These are phyloP conservation scores for Dendrobium catenatum DNA, from an alignment of 106 monocot species.

Conservation along the genomic window DNA sequence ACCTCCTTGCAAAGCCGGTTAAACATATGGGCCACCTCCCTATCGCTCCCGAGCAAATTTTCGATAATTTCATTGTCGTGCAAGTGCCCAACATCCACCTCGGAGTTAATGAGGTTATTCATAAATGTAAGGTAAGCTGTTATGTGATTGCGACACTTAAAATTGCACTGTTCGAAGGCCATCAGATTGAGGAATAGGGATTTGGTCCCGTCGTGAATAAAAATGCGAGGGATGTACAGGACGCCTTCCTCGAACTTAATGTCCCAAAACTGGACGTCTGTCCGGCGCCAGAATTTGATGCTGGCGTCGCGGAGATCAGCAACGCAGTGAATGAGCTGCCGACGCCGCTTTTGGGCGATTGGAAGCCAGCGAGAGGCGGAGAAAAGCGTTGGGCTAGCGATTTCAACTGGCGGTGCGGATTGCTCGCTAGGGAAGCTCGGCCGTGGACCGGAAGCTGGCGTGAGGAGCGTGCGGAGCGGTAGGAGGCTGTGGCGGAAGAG, in stretches of 20 bases:
- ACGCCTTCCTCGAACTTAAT: no score
- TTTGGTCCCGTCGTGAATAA: no score
- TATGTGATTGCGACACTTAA: conserved; percentile 42
- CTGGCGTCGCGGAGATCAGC: no score
- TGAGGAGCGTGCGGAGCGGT: conserved; percentile 20
- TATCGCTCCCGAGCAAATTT: no score
- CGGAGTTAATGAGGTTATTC: conserved; percentile 73
- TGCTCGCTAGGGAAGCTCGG: conserved; percentile 7
- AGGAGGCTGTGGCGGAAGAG: conserved; percentile 63
- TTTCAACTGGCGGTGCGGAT: neutral
- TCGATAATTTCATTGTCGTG: conserved; percentile 46
- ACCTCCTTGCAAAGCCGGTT: conserved; percentile 56
- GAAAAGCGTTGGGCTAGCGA: conserved; percentile 37
- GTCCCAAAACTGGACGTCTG: no score
- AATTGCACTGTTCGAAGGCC: conserved; percentile 80
- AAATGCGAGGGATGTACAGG: no score
- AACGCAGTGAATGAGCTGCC: no score
- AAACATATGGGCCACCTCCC: no score
- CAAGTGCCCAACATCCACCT: conserved; percentile 44
- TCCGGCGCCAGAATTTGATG: no score
- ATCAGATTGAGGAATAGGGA: no score
- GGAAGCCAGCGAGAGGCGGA: no score
- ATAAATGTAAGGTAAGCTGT: conserved; percentile 79
- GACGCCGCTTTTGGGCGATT: conserved; percentile 64
- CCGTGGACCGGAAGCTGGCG: conserved; percentile 27